Evolutionary conservation across 345 rosid species (phyloP).

Genomic region (Triadica sebifera): DNA sequence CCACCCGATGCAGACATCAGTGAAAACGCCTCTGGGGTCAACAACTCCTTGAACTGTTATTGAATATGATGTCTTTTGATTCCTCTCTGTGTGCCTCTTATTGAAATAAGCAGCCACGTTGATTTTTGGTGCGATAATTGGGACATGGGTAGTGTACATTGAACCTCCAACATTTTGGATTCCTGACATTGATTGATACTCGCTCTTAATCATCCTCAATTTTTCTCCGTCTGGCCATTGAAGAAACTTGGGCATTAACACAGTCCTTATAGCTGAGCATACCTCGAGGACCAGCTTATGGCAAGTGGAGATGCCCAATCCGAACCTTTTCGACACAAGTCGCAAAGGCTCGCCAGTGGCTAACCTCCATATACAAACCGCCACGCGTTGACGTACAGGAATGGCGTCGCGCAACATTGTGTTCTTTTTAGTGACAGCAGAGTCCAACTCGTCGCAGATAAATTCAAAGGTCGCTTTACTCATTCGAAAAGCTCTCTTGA

Average conservation of each 20-base stretch:
- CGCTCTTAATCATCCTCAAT: slow-evolving; percentile 36
- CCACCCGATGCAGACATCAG: slow-evolving; percentile 78
- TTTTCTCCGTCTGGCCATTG: slow-evolving; percentile 62
- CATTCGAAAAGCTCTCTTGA: slow-evolving; percentile 70
- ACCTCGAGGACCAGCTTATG: slow-evolving; percentile 84
- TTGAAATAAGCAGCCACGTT: slow-evolving; percentile 71
- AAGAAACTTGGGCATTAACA: slow-evolving; percentile 64
- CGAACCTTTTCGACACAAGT: slow-evolving; percentile 77
- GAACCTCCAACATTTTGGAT: slow-evolving; percentile 69
- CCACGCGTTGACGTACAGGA: slow-evolving; percentile 84
- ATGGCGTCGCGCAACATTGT: slow-evolving; percentile 84
- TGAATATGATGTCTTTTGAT: slow-evolving; percentile 81
- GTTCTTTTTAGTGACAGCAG: slow-evolving; percentile 77
- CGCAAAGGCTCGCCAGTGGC: slow-evolving; percentile 84
- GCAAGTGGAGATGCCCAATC: slow-evolving; percentile 82
- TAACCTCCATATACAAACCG: slow-evolving; percentile 86
- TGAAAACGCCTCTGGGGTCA: slow-evolving; percentile 61
- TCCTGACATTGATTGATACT: slow-evolving; percentile 47
- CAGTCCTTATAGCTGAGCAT: slow-evolving; percentile 62
- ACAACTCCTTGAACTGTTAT: slow-evolving; percentile 82
- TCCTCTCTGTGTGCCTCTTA: slow-evolving; percentile 76
- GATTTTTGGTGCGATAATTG: slow-evolving; percentile 74
- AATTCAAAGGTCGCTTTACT: slow-evolving; percentile 68
- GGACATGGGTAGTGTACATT: slow-evolving; percentile 79
- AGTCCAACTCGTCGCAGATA: slow-evolving; percentile 69